A percentile compares a stretch with the other conserved stretches of the same genome.
These are phyloP conservation scores for Penicillium samsonianum DNA, from an alignment of 495 filamentous ascomycete genomes.

Conservation along the genomic window DNA sequence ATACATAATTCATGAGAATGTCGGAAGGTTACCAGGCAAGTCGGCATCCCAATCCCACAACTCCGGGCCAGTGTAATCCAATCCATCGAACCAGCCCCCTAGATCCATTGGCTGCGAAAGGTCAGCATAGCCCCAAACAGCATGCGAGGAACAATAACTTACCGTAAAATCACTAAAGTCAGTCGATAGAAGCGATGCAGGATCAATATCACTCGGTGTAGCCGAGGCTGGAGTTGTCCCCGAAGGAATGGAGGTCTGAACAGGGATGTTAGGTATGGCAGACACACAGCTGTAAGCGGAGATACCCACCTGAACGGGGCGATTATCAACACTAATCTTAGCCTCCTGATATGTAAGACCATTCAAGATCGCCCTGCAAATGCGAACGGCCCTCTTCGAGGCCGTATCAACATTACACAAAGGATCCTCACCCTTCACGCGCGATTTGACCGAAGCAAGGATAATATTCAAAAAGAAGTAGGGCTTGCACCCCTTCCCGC, in stretches of 20 bases:
- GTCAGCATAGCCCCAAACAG: conserved; percentile 20
- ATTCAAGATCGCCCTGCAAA: conserved; percentile 29
- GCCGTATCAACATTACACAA: conserved; percentile 29
- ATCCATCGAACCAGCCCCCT: conserved; percentile 36
- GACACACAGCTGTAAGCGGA: background rate
- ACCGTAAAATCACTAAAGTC: conserved; percentile 37
- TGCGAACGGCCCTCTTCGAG: conserved; percentile 26
- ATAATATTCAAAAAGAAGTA: conserved; percentile 40
- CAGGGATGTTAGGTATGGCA: conserved; percentile 4
- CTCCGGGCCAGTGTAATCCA: conserved; percentile 31
- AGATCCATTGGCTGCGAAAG: conserved; percentile 35
- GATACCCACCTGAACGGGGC: conserved; percentile 16
- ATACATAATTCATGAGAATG: conserved; percentile 1
- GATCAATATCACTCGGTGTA: conserved; percentile 32
- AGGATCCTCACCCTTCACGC: conserved; percentile 41
- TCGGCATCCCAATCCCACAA: conserved; percentile 42
- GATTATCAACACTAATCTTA: conserved; percentile 18
- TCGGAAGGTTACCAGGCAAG: conserved; percentile 27
- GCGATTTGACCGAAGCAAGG: conserved; percentile 38
- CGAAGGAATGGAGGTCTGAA: conserved; percentile 12
- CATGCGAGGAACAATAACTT: conserved; percentile 13
- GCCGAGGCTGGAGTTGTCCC: conserved; percentile 20
- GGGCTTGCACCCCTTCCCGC: conserved; percentile 38
- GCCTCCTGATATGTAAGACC: conserved; percentile 31
- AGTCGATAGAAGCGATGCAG: conserved; percentile 25